phyloP scores from a whole-genome alignment of 2,329 filamentous ascomycete species.

The Didymella keratinophila region DNA sequence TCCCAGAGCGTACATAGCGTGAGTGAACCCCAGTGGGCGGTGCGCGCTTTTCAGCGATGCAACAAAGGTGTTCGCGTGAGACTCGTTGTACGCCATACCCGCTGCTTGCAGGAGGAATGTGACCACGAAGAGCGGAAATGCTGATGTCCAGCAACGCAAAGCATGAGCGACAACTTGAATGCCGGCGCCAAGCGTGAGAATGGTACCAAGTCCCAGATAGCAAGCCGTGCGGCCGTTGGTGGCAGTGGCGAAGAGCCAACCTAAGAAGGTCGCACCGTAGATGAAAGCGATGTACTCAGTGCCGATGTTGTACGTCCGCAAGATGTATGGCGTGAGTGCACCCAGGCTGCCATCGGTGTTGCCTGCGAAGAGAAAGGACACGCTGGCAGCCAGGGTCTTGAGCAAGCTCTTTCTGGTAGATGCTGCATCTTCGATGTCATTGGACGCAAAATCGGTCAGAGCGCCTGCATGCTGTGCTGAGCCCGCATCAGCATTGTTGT shows the following conservation, averaged over 20 bases:
- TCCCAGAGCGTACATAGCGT: conserved; percentile 67
- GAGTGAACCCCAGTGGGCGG: conserved; percentile 69
- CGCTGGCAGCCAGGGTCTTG: conserved; percentile 42
- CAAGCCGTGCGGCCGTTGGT: conserved; percentile 63
- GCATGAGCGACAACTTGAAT: conserved; percentile 64
- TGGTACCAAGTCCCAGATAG: conserved; percentile 63
- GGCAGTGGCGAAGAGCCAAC: conserved; percentile 67
- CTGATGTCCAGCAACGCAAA: conserved; percentile 64
- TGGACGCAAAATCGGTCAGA: not conserved
- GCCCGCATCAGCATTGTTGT: not conserved
- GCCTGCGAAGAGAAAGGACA: conserved; percentile 72
- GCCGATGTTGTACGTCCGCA: conserved; percentile 63
- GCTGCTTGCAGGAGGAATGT: conserved; percentile 67
- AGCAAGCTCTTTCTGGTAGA: not conserved
- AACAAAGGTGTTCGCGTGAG: conserved; percentile 69
- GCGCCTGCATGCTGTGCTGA: not conserved
- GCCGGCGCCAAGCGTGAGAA: conserved; percentile 64
- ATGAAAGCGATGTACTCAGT: conserved; percentile 58
- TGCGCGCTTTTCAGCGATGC: conserved; percentile 61
- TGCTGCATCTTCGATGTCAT: not conserved
- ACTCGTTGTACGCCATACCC: conserved; percentile 70
- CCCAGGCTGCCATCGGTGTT: conserved; percentile 71
- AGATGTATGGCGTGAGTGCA: conserved; percentile 68
- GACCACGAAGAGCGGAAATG: conserved; percentile 64
- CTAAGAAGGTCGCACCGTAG: conserved; percentile 65